Evolutionary conservation across 768 basidiomycete species (phyloP).

Genomic region (Coprinopsis cinerea): DNA sequence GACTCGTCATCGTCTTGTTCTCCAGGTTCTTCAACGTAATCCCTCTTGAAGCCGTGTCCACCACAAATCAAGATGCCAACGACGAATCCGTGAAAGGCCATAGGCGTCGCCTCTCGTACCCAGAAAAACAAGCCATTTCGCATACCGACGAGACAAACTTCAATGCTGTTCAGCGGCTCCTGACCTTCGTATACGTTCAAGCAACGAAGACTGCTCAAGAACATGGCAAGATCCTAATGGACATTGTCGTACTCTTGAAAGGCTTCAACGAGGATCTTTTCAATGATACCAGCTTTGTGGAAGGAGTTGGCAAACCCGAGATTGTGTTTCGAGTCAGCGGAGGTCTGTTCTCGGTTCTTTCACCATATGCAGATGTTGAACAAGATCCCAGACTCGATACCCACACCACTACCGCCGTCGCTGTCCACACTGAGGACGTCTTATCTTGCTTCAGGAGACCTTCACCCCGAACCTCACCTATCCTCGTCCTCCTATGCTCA

Average conservation of each 20-base stretch:
- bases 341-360: constrained; percentile 22
- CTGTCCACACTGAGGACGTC: too few species aligned
- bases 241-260: constrained; percentile 71
- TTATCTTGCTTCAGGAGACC: too few species aligned
- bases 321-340: constrained; percentile 45
- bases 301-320: constrained; percentile 20
- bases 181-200: constrained; percentile 82
- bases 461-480: too few species aligned
- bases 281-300: constrained; percentile 28
- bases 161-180: constrained; percentile 64
- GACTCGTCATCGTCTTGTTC: constrained; percentile 60
- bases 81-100: too few species aligned
- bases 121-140: constrained; percentile 27
- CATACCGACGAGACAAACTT: constrained; percentile 42
- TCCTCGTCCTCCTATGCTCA: too few species aligned
- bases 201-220: constrained; percentile 73
- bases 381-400: constrained; percentile 29
- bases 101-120: constrained; percentile 12
- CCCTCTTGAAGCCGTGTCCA: constrained; percentile 7
- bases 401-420: constrained; percentile 37
- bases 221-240: constrained; percentile 62
- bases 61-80: neutral
- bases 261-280: constrained; percentile 41
- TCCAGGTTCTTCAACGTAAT: constrained; percentile 51
- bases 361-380: neutral